These are phyloP conservation scores for Deinandra increscens DNA, from an alignment of 129 eudicot genomes.

Conservation along the genomic window DNA sequence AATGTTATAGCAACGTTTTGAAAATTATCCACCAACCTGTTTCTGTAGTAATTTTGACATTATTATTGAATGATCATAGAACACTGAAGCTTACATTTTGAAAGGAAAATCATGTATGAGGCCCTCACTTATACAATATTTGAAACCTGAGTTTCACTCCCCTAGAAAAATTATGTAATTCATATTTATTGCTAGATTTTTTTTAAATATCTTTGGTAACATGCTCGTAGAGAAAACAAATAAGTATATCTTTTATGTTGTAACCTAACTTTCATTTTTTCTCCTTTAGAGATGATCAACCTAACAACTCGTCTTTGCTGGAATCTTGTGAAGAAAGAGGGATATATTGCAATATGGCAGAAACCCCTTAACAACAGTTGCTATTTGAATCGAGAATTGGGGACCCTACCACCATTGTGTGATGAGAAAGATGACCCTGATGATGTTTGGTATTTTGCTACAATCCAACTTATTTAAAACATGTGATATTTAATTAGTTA, in stretches of 20 bases:
- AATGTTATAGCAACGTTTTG: no score
- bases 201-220: not conserved
- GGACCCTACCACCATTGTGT: no score
- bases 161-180: not conserved
- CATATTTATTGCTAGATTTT: not conserved
- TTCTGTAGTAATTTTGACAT: not conserved
- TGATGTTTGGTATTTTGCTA: no score
- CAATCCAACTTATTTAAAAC: no score
- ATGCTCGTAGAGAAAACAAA: not conserved
- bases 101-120: not conserved
- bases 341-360: conserved; percentile 93
- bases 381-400: no score
- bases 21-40: no score
- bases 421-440: no score
- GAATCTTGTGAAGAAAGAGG: conserved; percentile 89
- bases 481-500: conserved; percentile 79
- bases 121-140: not conserved
- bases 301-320: conserved; percentile 88
- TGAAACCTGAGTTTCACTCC: not conserved
- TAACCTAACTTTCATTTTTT: not conserved
- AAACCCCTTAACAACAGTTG: conserved; percentile 70
- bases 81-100: not conserved
- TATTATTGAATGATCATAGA: not conserved
- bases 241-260: not conserved
- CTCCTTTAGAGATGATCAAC: conserved; percentile 61